These are phyloP conservation scores for Cladophialophora immunda DNA, from an alignment of 2,329 filamentous ascomycete species.

Conservation along the genomic window DNA sequence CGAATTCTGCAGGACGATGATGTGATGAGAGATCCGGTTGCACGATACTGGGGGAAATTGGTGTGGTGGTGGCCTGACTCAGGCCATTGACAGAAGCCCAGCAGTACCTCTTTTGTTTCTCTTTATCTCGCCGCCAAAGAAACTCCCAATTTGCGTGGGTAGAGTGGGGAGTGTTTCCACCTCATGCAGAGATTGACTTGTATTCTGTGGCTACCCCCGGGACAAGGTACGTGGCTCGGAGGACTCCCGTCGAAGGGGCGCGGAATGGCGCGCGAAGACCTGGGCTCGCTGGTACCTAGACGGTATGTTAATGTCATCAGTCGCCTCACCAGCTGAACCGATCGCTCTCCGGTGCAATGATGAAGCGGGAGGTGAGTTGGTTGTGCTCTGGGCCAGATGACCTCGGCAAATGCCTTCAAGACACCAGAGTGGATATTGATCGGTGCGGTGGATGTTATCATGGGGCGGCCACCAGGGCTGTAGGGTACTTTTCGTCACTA, in stretches of 20 bases:
- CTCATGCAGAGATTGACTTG: background rate
- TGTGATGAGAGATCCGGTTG: slow-evolving; percentile 6
- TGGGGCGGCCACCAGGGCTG: background rate
- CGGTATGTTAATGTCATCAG: background rate
- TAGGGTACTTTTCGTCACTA: slow-evolving; percentile 1
- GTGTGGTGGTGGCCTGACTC: slow-evolving; percentile 3
- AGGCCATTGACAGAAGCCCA: background rate
- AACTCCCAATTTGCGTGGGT: slow-evolving; percentile 5
- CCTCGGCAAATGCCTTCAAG: background rate
- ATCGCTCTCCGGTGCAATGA: background rate
- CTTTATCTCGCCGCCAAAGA: background rate
- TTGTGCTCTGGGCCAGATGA: background rate
- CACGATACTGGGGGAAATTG: background rate
- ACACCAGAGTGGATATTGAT: background rate
- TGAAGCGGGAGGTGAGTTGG: background rate
- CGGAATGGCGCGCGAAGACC: slow-evolving; percentile 5
- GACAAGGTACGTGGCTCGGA: background rate
- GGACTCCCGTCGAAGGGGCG: background rate
- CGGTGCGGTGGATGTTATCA: background rate
- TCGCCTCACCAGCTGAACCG: slow-evolving; percentile 8
- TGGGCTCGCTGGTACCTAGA: background rate
- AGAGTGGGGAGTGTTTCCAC: background rate
- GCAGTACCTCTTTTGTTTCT: background rate
- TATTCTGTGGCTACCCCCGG: background rate
- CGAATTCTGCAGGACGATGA: slow-evolving; percentile 12